Evolutionary conservation across 345 rosid species (phyloP), one percentile per base, ranked within the genome.

Genomic region (Psidium friedrichsthalianum): DNA sequence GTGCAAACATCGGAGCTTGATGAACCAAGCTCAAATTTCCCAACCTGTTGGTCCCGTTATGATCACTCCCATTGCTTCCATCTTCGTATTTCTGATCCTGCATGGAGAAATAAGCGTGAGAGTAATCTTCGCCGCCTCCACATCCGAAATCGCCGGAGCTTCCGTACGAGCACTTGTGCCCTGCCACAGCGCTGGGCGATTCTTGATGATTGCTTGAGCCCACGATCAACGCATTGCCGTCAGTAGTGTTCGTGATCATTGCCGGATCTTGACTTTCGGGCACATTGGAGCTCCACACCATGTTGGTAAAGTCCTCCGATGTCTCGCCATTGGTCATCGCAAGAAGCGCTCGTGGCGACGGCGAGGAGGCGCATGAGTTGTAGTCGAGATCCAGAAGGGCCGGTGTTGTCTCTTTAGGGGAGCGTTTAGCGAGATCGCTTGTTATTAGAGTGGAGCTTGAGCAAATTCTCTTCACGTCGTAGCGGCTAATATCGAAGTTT

Each of bases 401-500:
- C 0, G 88, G 81, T 12, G 88, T 80, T 4, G 89, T 42, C 20
- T 69, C 91, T 85, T 88, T 92, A 0, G 91, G 84, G 3, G 93
- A 87, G 18, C 92, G 92, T 81, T 92, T 94, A 6, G 96, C 95
- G 25, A 92, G 94, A 82, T 92, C 96, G 9, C 94, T 85, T 15
- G 90, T 93, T 74, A 92, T 89, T n/a, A 96, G 93, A 1, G 94
- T 86, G 11, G 96, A 92, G 93, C 94, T 95, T 56, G 95, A 95
- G 89, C 97, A 93, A 40, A 96, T 93, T 87, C 93, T 93, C 91
- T 92, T 93, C 7, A 94, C 96, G 56, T 95, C 98, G 56, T 96
- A 96, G 83, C 98, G 91, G 64, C 90, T 91, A 85, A 96, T 95
- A 85, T 96, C 98, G 82, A 96, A 95, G 89, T 96, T 95, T 51